phyloP scores from a whole-genome alignment of 257 asterid species.

The Solanum bulbocastanum region DNA sequence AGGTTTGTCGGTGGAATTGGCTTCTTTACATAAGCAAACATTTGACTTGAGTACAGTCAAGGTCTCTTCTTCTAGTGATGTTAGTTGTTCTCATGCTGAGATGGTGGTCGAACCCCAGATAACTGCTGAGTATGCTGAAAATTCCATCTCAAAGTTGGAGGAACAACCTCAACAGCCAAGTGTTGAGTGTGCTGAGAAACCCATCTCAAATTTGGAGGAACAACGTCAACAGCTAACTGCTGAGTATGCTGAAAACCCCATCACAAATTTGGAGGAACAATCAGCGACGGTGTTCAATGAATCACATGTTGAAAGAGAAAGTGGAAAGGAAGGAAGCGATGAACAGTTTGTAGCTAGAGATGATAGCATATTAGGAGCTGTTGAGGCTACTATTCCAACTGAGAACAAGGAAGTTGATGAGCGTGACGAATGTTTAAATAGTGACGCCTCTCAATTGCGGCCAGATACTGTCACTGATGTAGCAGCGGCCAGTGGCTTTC shows the following conservation, averaged over 20 bases:
- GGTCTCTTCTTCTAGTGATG: constrained; percentile 32
- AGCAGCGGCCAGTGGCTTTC: constrained; percentile 6
- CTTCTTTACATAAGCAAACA: constrained; percentile 42
- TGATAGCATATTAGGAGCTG: constrained; percentile 13
- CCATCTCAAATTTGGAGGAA: neutral
- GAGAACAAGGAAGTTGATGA: constrained; percentile 23
- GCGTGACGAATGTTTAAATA: constrained; percentile 3
- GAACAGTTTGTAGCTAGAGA: constrained; percentile 20
- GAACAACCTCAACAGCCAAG: constrained; percentile 8
- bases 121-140: constrained; percentile 29
- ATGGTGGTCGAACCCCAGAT: constrained; percentile 14
- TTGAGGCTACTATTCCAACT: constrained; percentile 15
- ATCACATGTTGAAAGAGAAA: constrained; percentile 7
- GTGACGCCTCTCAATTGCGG: constrained; percentile 6
- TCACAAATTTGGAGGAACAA: constrained; percentile 5
- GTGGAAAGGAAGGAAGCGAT: constrained; percentile 9
- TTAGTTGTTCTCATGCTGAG: constrained; percentile 14
- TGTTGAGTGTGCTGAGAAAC: constrained; percentile 25
- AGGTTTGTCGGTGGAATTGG: constrained; percentile 59
- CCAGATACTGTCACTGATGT: constrained; percentile 9
- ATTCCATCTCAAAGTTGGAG: constrained; percentile 1
- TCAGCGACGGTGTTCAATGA: constrained; percentile 8
- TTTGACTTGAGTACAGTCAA: constrained; percentile 48
- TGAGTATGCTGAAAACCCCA: constrained; percentile 25
- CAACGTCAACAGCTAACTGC: constrained; percentile 18